Conservation (phyloP, 331 rosid genomes). For the Arachis monticola region DNA sequence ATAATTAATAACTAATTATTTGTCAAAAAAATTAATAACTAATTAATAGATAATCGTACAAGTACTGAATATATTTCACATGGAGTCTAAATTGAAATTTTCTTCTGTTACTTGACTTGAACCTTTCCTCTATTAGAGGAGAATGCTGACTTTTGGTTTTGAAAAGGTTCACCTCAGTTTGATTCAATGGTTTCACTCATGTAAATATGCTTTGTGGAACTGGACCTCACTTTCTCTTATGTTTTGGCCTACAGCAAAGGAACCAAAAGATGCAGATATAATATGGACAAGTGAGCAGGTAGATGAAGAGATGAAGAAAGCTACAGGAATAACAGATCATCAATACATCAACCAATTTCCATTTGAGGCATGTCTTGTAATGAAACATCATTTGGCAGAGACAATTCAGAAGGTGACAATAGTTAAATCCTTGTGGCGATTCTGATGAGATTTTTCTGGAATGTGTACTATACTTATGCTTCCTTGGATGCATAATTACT, state of each 20-base stretch:
- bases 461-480: slow-evolving; percentile 1
- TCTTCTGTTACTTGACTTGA: slow-evolving; percentile 1
- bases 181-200: slow-evolving; percentile 25
- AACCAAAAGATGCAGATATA: slow-evolving; percentile 87
- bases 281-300: slow-evolving; percentile 89
- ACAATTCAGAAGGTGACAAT: slow-evolving; percentile 80
- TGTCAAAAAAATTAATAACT: too few species aligned
- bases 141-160: slow-evolving; percentile 16
- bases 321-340: slow-evolving; percentile 76
- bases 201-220: slow-evolving; percentile 26
- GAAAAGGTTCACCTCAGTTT: slow-evolving; percentile 9
- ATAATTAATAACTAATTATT: background rate
- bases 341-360: slow-evolving; percentile 93
- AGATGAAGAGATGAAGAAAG: slow-evolving; percentile 85
- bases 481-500: slow-evolving; percentile 14
- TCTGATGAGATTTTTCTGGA: slow-evolving; percentile 11
- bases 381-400: slow-evolving; percentile 98
- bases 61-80: background rate
- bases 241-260: slow-evolving; percentile 63
- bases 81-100: slow-evolving; percentile 4
- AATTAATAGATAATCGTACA: background rate
- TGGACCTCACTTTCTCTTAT: slow-evolving; percentile 34
- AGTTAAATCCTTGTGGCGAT: slow-evolving; percentile 34
- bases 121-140: slow-evolving; percentile 17
- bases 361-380: slow-evolving; percentile 93